These are phyloP conservation scores for Coemansia sp. DNA, from an alignment of 192 early-diverging fungal genomes.

Conservation along the genomic window DNA sequence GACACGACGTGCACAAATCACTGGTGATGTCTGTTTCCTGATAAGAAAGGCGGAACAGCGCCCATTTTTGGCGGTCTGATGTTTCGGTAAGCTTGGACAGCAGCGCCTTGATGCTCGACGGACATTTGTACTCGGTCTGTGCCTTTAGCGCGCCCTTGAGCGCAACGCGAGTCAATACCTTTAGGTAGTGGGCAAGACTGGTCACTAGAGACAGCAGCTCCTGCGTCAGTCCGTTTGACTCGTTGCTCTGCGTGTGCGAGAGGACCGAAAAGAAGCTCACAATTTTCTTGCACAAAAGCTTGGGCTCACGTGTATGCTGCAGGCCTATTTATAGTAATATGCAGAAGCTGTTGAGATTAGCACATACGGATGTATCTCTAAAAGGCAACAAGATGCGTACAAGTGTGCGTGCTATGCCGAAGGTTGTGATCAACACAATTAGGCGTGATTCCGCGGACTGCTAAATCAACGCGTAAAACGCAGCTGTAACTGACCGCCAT, in stretches of 20 bases:
- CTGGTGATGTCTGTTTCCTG: constrained; percentile 66
- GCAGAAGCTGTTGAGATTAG: not conserved
- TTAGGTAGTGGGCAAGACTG: constrained; percentile 88
- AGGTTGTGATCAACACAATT: no score
- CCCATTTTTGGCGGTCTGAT: constrained; percentile 56
- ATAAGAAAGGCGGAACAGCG: constrained; percentile 45
- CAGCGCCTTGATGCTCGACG: constrained; percentile 59
- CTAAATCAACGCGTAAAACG: no score
- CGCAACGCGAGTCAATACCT: constrained; percentile 85
- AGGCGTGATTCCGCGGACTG: no score
- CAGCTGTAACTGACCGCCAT: no score
- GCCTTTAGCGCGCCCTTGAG: constrained; percentile 81
- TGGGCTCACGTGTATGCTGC: constrained; percentile 85
- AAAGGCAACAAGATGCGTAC: not conserved
- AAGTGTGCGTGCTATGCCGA: not conserved
- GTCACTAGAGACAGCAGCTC: constrained; percentile 90
- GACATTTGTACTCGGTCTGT: constrained; percentile 54
- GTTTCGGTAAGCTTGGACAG: constrained; percentile 77
- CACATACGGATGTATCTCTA: constrained; percentile 3
- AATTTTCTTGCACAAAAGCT: constrained; percentile 93
- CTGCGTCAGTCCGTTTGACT: constrained; percentile 64
- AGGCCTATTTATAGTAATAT: constrained; percentile 39
- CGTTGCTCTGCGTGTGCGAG: constrained; percentile 65
- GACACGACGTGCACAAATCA: constrained; percentile 81
- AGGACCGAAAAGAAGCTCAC: constrained; percentile 93